phyloP scores from a whole-genome alignment of 2,329 filamentous ascomycete genomes.

The Ophiocordyceps robertsii region DNA sequence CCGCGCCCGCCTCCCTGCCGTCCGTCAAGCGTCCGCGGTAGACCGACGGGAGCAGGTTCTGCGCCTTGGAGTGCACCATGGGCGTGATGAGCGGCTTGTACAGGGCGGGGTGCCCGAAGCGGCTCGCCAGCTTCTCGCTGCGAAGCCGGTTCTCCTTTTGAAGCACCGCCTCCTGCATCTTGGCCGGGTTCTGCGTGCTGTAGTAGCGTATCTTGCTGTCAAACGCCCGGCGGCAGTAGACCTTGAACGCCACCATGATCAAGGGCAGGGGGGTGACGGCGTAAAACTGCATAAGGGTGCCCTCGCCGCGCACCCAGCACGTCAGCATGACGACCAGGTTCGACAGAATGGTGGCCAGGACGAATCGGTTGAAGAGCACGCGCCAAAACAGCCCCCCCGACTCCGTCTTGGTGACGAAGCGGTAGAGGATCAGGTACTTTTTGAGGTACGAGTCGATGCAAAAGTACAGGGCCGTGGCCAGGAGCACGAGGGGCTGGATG shows the following conservation, averaged over 20 bases:
- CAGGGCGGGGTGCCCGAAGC: slow-evolving; percentile 83
- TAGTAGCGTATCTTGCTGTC: slow-evolving; percentile 75
- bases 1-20: slow-evolving; percentile 43
- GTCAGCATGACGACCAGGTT: slow-evolving; percentile 69
- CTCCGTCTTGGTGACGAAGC: slow-evolving; percentile 94
- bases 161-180: slow-evolving; percentile 27
- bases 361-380: slow-evolving; percentile 79
- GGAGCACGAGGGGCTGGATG: slow-evolving; percentile 76
- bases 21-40: slow-evolving; percentile 71
- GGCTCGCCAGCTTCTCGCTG: slow-evolving; percentile 56
- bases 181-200: slow-evolving; percentile 46
- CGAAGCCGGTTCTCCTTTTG: slow-evolving; percentile 40
- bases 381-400: slow-evolving; percentile 91
- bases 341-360: slow-evolving; percentile 68
- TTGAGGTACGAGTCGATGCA: slow-evolving; percentile 76
- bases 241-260: slow-evolving; percentile 71
- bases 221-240: slow-evolving; percentile 64
- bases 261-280: slow-evolving; percentile 63
- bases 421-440: slow-evolving; percentile 89
- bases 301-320: slow-evolving; percentile 56
- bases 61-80: slow-evolving; percentile 87
- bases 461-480: slow-evolving; percentile 84
- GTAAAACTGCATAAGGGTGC: slow-evolving; percentile 46
- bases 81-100: slow-evolving; percentile 84
- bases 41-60: slow-evolving; percentile 72